These are phyloP conservation scores for Lippia alba DNA, from an alignment of 305 asterid species.

Conservation along the genomic window DNA sequence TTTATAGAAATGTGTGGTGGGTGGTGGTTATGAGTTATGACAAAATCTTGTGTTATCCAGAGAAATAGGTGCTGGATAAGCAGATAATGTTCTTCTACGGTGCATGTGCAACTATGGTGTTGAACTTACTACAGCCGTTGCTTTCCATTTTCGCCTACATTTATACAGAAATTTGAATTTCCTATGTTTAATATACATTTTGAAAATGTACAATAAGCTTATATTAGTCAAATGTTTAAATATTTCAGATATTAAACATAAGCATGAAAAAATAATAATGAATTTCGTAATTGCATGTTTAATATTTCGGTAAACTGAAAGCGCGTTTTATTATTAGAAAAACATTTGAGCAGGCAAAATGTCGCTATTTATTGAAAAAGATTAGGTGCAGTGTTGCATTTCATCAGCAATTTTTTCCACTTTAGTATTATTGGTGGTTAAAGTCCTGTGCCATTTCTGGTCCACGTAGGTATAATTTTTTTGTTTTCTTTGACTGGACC, in stretches of 20 bases:
- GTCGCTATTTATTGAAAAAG: too few species aligned
- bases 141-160: neutral
- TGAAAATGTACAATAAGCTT: neutral
- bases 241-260: neutral
- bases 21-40: conserved; percentile 30
- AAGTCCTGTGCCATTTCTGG: too few species aligned
- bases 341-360: too few species aligned
- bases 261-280: neutral
- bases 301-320: too few species aligned
- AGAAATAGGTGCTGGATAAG: conserved; percentile 13
- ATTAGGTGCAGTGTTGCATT: too few species aligned
- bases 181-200: neutral
- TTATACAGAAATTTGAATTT: neutral
- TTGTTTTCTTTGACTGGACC: too few species aligned
- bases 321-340: too few species aligned
- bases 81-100: conserved; percentile 9
- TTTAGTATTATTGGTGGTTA: too few species aligned
- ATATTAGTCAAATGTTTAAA: neutral
- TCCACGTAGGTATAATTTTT: too few species aligned
- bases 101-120: conserved; percentile 15
- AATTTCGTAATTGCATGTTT: too few species aligned
- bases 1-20: conserved; percentile 31
- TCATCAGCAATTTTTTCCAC: too few species aligned
- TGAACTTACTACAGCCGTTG: neutral
- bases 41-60: conserved; percentile 29